phyloP scores from a whole-genome alignment of 1,139 yeast genomes.

The Candida sanyaensis region DNA sequence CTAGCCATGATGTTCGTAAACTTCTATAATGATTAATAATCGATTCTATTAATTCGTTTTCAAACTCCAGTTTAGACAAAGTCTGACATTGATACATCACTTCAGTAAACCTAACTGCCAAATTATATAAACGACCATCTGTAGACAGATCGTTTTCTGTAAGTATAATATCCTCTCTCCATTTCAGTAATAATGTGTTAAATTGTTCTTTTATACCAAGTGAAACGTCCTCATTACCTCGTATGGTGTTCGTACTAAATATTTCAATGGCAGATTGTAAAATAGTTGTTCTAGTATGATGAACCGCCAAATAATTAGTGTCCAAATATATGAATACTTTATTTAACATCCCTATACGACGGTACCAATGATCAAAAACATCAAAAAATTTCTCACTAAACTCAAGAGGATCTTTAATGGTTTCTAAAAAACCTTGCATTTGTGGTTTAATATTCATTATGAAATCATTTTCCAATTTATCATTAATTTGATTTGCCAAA shows the following conservation, averaged over 20 bases:
- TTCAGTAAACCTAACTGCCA: conserved; percentile 19
- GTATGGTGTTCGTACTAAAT: conserved; percentile 21
- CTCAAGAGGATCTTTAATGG: conserved; percentile 3
- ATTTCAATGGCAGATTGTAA: conserved; percentile 25
- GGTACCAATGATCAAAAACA: conserved; percentile 27
- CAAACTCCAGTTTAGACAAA: conserved; percentile 15
- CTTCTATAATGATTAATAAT: conserved; percentile 19
- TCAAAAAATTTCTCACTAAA: conserved; percentile 15
- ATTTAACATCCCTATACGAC: conserved; percentile 23
- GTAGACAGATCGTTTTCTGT: background rate
- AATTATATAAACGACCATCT: conserved; percentile 1
- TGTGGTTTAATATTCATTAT: background rate
- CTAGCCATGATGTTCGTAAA: conserved; percentile 20
- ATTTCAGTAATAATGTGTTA: background rate
- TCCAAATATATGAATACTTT: conserved; percentile 40
- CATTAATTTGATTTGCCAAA: conserved; percentile 23
- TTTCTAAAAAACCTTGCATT: background rate
- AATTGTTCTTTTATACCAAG: conserved; percentile 1
- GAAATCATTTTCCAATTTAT: conserved; percentile 22
- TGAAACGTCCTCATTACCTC: conserved; percentile 6
- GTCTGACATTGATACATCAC: conserved; percentile 24
- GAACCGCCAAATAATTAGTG: conserved; percentile 33
- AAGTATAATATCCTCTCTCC: conserved; percentile 2
- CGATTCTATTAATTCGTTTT: conserved; percentile 19
- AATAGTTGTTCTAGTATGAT: conserved; percentile 29